Conservation (phyloP, 441 rosid genomes). For the Capsella rubella region DNA sequence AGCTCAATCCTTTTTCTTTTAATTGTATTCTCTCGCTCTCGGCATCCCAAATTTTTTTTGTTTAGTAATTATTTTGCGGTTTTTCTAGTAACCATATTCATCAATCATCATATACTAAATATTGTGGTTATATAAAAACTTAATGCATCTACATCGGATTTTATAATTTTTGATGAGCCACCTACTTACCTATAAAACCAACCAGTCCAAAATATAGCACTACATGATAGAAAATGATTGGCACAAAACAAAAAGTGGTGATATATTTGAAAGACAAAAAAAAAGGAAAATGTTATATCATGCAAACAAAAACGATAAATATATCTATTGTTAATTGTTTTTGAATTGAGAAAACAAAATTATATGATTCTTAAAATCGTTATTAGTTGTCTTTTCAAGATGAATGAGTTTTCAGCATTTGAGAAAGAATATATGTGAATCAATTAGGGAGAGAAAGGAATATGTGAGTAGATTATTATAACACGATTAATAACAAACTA, state of each 20-base stretch:
- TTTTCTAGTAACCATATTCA: too few relatives aligned
- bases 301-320: background rate
- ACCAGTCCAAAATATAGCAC: too few relatives aligned
- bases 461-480: constrained; percentile 6
- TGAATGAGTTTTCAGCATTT: background rate
- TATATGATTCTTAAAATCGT: background rate
- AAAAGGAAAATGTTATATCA: background rate
- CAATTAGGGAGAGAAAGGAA: background rate
- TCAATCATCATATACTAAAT: too few relatives aligned
- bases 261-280: background rate
- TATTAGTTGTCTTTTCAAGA: background rate
- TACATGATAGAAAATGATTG: too few relatives aligned
- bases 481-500: constrained; percentile 27
- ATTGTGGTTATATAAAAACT: too few relatives aligned
- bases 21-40: too few relatives aligned
- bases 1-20: background rate
- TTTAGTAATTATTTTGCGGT: too few relatives aligned
- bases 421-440: constrained; percentile 3
- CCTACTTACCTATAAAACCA: background rate
- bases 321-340: too few relatives aligned
- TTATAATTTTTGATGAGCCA: background rate
- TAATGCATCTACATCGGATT: background rate
- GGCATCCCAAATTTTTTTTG: too few relatives aligned
- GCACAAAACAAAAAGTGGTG: too few relatives aligned
- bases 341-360: background rate